Evolutionary conservation across 352 stramenopile species (phyloP).

Genomic region (Pythium monospermum): DNA sequence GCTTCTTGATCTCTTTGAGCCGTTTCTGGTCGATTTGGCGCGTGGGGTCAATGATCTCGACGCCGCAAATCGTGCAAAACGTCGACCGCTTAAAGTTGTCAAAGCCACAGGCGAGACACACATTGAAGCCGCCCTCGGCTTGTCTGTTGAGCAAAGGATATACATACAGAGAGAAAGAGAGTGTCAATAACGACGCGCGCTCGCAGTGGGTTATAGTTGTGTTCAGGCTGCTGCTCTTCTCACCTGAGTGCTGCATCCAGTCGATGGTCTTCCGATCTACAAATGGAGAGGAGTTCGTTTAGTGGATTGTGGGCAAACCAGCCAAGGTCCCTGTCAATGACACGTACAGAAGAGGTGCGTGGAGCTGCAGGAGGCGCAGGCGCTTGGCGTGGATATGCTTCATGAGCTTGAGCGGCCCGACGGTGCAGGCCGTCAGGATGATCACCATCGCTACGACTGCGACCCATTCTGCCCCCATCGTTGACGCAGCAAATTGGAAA

Average conservation of each 20-base stretch:
- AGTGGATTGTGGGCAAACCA: neutral
- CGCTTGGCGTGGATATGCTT: slow-evolving; percentile 14
- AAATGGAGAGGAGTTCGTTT: neutral
- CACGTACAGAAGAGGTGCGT: slow-evolving; percentile 14
- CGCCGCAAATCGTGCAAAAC: slow-evolving; percentile 23
- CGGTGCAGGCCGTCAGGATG: slow-evolving; percentile 9
- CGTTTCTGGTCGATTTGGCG: slow-evolving; percentile 11
- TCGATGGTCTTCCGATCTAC: slow-evolving; percentile 19
- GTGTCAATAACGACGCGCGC: no score
- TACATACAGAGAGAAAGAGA: no score
- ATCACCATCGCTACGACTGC: slow-evolving; percentile 9
- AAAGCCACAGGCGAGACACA: slow-evolving; percentile 21
- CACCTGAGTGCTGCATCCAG: slow-evolving; percentile 17
- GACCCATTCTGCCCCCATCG: slow-evolving; percentile 10
- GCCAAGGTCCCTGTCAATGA: no score
- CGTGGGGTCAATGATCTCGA: slow-evolving; percentile 16
- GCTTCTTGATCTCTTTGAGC: slow-evolving; percentile 16
- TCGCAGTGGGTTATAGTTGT: no score
- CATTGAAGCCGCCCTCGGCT: slow-evolving; percentile 21
- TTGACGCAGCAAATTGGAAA: no score
- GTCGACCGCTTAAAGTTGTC: slow-evolving; percentile 27
- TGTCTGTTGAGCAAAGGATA: no score
- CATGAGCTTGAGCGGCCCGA: slow-evolving; percentile 14
- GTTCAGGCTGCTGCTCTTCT: no score
- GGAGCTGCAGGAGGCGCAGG: slow-evolving; percentile 5